phyloP scores from a whole-genome alignment of 148 eudicot genomes.

The Rhododendron mucronatum region DNA sequence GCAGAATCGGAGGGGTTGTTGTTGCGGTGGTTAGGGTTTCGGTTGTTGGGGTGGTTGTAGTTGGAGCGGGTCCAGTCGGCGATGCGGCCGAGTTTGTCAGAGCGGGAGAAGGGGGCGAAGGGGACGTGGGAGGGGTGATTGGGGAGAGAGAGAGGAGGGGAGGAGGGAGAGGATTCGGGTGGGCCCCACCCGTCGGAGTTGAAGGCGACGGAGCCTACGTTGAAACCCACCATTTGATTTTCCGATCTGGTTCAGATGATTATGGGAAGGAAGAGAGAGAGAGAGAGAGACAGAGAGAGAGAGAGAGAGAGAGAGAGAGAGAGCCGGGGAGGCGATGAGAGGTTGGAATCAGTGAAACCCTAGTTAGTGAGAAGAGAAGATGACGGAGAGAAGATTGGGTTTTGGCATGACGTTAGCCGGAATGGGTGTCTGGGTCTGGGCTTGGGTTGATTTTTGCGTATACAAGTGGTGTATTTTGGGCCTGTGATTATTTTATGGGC shows the following conservation, averaged over 20 bases:
- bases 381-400: too few species aligned
- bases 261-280: not conserved
- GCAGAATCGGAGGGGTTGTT: constrained; percentile 46
- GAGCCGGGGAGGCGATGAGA: not conserved
- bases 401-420: too few species aligned
- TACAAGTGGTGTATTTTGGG: too few species aligned
- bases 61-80: constrained; percentile 78
- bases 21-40: constrained; percentile 13
- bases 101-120: constrained; percentile 83
- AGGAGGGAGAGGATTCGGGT: constrained; percentile 37
- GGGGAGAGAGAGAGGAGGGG: constrained; percentile 19
- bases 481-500: not conserved
- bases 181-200: constrained; percentile 98
- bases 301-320: not conserved
- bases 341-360: not conserved
- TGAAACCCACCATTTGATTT: constrained; percentile 37
- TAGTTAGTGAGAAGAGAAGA: not conserved
- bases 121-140: constrained; percentile 55
- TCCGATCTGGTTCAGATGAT: not conserved
- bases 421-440: not conserved
- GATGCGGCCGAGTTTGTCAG: constrained; percentile 55
- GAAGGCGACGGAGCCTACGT: constrained; percentile 67
- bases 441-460: not conserved
- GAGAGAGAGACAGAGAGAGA: too few species aligned
- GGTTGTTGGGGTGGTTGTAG: constrained; percentile 27